Base-by-base conservation (phyloP, 495 filamentous ascomycete species). In the Aspergillus sparsus region DNA sequence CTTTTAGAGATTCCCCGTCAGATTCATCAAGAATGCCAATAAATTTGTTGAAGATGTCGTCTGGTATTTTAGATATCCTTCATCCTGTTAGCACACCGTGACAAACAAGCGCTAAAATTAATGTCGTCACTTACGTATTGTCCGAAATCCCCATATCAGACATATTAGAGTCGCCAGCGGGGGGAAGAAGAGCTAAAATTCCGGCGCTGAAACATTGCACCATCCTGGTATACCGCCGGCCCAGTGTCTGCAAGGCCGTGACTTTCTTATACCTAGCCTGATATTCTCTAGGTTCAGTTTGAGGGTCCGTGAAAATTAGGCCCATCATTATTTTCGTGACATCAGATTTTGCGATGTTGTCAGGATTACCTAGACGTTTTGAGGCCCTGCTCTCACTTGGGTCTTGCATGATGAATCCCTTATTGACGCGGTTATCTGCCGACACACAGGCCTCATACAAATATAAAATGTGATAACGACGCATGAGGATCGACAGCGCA, bases 81-180 rank as follows among this genome's bases (percentile, higher is more conserved):
- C 44, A 46, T 18, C 44, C 13, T 18, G 13, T 46, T 46, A 46
- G 44, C 44, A 18, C 7, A 46, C 42, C 13, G 18, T 45, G 44
- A 5, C 44, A 46, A 46, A 46, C 10, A 46, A 6, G 13, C 15
- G n/a, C 6, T 15, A 6, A 46, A 46, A n/a, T n/a, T n/a, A n/a
- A n/a, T n/a, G n/a, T n/a, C n/a, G n/a, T 18, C 44, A 46, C 44
- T 2, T 46, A 46, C 44, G 21, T 9, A 18, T 39, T 6, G 12
- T 46, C 44, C 21, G 44, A 46, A 46, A 46, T 46, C 13, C 44
- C 44, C 4, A 18, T 46, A 46, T 46, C 44, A 16, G 44, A 18
- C 7, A 46, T 18, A 6, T 18, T 46, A 6, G 11, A 46, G 0
- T 1, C 5, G 44, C 44, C 44, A 46, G n/a, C 21, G 44, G 10